Base-by-base conservation (phyloP, 495 filamentous ascomycete species). In the Penicillium taxi region DNA sequence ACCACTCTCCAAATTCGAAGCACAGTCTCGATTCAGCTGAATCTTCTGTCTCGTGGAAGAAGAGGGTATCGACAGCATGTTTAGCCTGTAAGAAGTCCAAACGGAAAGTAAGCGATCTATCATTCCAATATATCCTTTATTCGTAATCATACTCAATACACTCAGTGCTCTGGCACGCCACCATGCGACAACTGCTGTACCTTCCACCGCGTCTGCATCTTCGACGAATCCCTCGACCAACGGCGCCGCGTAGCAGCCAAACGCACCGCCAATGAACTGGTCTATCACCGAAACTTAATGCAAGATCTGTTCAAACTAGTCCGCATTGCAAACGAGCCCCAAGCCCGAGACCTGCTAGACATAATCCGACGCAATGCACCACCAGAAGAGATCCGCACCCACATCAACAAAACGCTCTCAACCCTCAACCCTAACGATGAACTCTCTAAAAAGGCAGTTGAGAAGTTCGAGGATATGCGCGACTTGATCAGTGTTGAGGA, bases 171-270 rank as follows among this genome's bases (percentile, higher is more conserved):
- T 11, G 66, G 66, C 9, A 50, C 45, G 16, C 32, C 59, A 14
- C 64, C 64, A 1, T 70, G 66, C 31, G 53, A 60, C 11, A 70
- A 66, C 36, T 70, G 66, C 44, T 54, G 57, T 15, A 41, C 61
- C 26, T 65, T 64, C 37, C 50, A 54, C 15, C 41, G 64, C 12
- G 51, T 58, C 17, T 70, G 66, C 37, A 50, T 68, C 15, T 70
- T 70, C 42, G 66, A 70, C 37, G 64, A 70, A 52, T 64, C 63
- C 2, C 53, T 68, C 21, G 66, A 70, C 35, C 64, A 68, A 32
- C 58, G 66, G 6, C 63, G 66, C n/a, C 59, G 66, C 13, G 61
- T 70, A n/a, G 66, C 66, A 2, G 66, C 66, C 1, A 70, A 68
- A 43, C 61, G 63, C 7, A 70, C 66, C 1, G 63, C 64, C 0